These are phyloP conservation scores for Nicotiana obtusifolia DNA, from an alignment of 257 asterid species.

Conservation along the genomic window DNA sequence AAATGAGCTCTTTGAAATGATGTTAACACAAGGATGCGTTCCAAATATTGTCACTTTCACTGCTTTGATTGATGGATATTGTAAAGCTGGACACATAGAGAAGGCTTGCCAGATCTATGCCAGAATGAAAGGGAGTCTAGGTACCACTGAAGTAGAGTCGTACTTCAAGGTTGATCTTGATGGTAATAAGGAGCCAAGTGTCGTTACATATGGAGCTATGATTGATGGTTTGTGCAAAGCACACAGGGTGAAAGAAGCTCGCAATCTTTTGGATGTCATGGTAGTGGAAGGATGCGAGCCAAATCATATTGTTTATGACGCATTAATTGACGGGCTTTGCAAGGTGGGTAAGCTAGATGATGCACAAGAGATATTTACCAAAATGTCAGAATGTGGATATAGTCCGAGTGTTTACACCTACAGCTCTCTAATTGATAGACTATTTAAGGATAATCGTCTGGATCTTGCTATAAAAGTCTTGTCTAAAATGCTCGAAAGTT, in stretches of 20 bases:
- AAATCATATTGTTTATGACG: slow-evolving; percentile 73
- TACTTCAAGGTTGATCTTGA: slow-evolving; percentile 53
- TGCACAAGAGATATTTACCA: slow-evolving; percentile 74
- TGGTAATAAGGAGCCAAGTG: slow-evolving; percentile 52
- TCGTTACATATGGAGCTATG: slow-evolving; percentile 81
- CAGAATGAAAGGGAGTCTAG: slow-evolving; percentile 60
- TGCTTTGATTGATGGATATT: slow-evolving; percentile 88
- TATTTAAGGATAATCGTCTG: slow-evolving; percentile 80
- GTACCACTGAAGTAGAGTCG: slow-evolving; percentile 44
- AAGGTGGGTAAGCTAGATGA: slow-evolving; percentile 87
- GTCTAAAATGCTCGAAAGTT: slow-evolving; percentile 76
- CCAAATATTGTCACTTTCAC: slow-evolving; percentile 83
- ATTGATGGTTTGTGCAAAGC: slow-evolving; percentile 91
- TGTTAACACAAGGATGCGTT: slow-evolving; percentile 65
- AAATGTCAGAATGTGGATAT: slow-evolving; percentile 71
- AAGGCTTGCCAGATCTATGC: slow-evolving; percentile 79
- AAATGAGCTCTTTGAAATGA: slow-evolving; percentile 63
- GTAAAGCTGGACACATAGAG: slow-evolving; percentile 80
- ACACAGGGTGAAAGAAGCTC: slow-evolving; percentile 77
- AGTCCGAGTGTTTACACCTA: slow-evolving; percentile 67
- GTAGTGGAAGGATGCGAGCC: slow-evolving; percentile 59
- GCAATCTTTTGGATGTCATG: slow-evolving; percentile 68
- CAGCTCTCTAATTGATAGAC: slow-evolving; percentile 72
- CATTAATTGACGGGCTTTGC: slow-evolving; percentile 92
- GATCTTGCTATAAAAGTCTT: slow-evolving; percentile 84